Conservation (phyloP, 2,329 filamentous ascomycete genomes). For the Pezizomycotina sp. region DNA sequence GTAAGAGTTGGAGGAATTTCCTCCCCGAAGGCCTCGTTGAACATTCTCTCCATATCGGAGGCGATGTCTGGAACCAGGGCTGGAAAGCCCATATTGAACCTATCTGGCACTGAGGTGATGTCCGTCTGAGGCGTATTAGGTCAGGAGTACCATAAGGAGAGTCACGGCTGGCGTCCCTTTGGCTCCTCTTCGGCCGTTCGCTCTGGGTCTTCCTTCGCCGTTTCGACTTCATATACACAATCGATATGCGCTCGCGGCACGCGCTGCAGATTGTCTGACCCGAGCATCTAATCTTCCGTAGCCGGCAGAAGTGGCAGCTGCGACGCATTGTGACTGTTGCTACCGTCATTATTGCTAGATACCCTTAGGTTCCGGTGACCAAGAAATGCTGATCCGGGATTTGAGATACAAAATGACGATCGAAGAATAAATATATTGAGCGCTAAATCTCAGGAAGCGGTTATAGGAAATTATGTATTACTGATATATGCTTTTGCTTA, state of each 20-base stretch:
- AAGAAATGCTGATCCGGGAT: no score
- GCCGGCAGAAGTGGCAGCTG: conserved; percentile 21
- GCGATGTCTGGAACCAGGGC: no score
- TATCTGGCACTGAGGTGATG: no score
- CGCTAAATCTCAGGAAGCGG: no score
- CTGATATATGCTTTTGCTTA: no score
- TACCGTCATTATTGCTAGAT: no score
- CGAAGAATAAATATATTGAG: no score
- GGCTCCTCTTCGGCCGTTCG: conserved; percentile 14
- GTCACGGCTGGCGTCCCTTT: conserved; percentile 10
- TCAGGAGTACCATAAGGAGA: conserved; percentile 8
- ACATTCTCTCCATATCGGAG: conserved; percentile 12
- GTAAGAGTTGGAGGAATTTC: conserved; percentile 9
- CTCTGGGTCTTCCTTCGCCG: conserved; percentile 21
- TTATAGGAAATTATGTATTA: no score
- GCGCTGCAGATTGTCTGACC: conserved; percentile 19
- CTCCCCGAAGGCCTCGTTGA: conserved; percentile 19
- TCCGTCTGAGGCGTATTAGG: conserved; percentile 10
- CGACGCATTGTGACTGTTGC: conserved; percentile 19
- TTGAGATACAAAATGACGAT: no score
- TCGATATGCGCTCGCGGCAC: conserved; percentile 20
- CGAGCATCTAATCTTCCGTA: conserved; percentile 20
- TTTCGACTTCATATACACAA: conserved; percentile 20
- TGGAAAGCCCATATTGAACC: no score
- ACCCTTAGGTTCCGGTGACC: no score